Conservation (phyloP, 2,329 filamentous ascomycete species). For the Neurospora crassa region DNA sequence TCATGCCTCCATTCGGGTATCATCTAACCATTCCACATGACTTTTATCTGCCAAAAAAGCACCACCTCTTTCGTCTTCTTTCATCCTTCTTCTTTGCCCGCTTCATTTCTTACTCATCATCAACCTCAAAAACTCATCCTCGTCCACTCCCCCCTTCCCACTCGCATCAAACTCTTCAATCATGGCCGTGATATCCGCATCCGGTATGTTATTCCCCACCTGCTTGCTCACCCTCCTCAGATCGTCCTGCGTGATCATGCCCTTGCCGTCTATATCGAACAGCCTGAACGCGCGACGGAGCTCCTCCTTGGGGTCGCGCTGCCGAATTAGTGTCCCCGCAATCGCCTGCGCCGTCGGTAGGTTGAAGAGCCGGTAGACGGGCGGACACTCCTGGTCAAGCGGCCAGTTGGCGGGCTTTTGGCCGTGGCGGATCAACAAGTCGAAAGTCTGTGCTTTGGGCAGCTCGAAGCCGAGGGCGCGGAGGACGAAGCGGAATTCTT, state of each 20-base stretch:
- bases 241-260: constrained; percentile 82
- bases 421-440: constrained; percentile 73
- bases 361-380: constrained; percentile 61
- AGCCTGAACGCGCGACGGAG: constrained; percentile 84
- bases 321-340: constrained; percentile 70
- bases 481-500: constrained; percentile 94
- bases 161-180: constrained; percentile 97
- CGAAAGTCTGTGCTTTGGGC: constrained; percentile 74
- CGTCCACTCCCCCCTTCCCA: constrained; percentile 70
- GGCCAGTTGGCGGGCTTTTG: constrained; percentile 55
- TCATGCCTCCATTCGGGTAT: background rate
- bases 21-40: background rate
- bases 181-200: constrained; percentile 90
- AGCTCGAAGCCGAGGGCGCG: constrained; percentile 92
- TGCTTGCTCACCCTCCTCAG: constrained; percentile 80
- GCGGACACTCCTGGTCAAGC: constrained; percentile 43
- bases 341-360: constrained; percentile 65
- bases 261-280: constrained; percentile 89
- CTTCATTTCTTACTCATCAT: constrained; percentile 32
- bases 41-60: background rate
- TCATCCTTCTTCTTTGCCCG: background rate
- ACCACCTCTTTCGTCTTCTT: background rate
- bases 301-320: constrained; percentile 82
- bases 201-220: constrained; percentile 83
- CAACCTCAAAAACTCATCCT: constrained; percentile 61